phyloP scores from a whole-genome alignment of 495 filamentous ascomycete species.

The Penicillium atrosanguineum region DNA sequence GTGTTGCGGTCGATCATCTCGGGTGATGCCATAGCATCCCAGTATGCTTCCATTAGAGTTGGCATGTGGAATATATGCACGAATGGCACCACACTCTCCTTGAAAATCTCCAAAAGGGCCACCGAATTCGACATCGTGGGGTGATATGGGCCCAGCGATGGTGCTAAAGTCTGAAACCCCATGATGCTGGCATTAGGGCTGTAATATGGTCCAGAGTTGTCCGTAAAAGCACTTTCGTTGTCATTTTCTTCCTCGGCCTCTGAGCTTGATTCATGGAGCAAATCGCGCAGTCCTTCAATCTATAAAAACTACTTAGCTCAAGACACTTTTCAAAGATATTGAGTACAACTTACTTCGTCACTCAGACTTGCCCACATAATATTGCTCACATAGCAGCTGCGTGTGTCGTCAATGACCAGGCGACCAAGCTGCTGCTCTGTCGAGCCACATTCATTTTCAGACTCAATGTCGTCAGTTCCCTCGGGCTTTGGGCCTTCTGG shows the following conservation, averaged over 20 bases:
- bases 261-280: constrained; percentile 51
- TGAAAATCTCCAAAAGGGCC: constrained; percentile 60
- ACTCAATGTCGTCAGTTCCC: too few species aligned
- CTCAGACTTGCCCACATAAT: constrained; percentile 73
- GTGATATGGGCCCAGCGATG: constrained; percentile 24
- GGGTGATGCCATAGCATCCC: constrained; percentile 40
- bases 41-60: constrained; percentile 41
- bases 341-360: constrained; percentile 62
- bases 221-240: background rate
- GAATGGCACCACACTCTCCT: constrained; percentile 60
- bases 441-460: too few species aligned
- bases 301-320: constrained; percentile 15
- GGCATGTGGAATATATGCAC: constrained; percentile 62
- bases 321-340: too few species aligned
- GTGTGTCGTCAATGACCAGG: constrained; percentile 68
- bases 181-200: constrained; percentile 42
- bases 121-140: constrained; percentile 58
- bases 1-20: constrained; percentile 33
- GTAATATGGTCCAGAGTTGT: constrained; percentile 8
- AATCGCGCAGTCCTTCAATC: constrained; percentile 58
- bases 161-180: constrained; percentile 45
- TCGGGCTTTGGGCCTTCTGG: too few species aligned
- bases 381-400: constrained; percentile 72
- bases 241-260: constrained; percentile 46
- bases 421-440: constrained; percentile 52